phyloP scores from a whole-genome alignment of 2,329 filamentous ascomycete genomes.

The Phialophora chinensis region DNA sequence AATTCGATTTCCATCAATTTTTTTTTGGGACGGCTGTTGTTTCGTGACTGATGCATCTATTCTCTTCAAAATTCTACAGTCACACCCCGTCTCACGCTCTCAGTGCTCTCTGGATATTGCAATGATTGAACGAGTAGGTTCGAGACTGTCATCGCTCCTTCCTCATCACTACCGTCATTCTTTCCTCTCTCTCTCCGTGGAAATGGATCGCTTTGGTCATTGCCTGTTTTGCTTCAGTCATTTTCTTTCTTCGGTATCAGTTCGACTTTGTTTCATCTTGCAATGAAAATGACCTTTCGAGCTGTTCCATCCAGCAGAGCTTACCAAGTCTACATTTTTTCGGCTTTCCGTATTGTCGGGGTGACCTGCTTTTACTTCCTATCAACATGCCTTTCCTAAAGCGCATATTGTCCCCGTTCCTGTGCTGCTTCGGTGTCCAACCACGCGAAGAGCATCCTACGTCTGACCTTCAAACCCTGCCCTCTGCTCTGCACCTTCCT shows the following conservation, averaged over 20 bases:
- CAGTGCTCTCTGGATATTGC: background rate
- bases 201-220: background rate
- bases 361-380: constrained; percentile 17
- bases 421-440: constrained; percentile 27
- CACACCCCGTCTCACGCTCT: background rate
- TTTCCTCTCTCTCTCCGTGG: background rate
- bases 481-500: constrained; percentile 28
- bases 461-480: constrained; percentile 25
- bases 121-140: background rate
- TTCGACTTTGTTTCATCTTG: constrained; percentile 2
- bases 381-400: constrained; percentile 25
- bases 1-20: background rate
- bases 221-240: constrained; percentile 4
- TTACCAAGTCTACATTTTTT: constrained; percentile 26
- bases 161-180: background rate
- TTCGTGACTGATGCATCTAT: background rate
- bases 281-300: constrained; percentile 5
- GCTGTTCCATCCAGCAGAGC: constrained; percentile 16
- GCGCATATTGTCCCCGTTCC: constrained; percentile 20
- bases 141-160: background rate
- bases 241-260: constrained; percentile 7
- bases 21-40: background rate
- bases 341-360: constrained; percentile 24
- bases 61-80: background rate
- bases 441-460: constrained; percentile 14